Percentiles rank a stretch among this genome's conserved stretches.
Evolutionary conservation across 2,329 filamentous ascomycete genomes (phyloP).

Genomic region (Diplodia seriata): DNA sequence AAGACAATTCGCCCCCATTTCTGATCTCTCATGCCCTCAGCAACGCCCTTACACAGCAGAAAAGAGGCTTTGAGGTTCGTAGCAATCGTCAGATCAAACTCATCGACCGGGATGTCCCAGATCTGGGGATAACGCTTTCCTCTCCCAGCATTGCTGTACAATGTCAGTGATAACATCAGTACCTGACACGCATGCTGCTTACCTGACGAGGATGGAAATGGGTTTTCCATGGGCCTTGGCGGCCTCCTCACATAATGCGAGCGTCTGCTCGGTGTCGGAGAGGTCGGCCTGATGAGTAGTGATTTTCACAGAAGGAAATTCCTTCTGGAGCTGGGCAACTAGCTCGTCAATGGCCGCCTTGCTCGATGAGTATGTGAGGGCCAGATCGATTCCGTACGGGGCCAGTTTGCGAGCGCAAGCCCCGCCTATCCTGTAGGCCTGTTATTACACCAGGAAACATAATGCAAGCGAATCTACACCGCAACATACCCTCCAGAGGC

Average conservation of each 20-base stretch:
- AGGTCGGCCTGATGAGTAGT: conserved; percentile 67
- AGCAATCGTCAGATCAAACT: conserved; percentile 68
- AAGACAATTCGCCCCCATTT: conserved; percentile 70
- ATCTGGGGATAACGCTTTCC: conserved; percentile 64
- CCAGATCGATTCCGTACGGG: conserved; percentile 60
- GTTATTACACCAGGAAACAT: conserved; percentile 8
- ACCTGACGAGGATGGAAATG: conserved; percentile 65
- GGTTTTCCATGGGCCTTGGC: conserved; percentile 59
- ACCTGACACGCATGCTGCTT: conserved; percentile 41
- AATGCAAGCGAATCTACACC: neutral
- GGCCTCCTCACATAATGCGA: conserved; percentile 63
- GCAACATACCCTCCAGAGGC: conserved; percentile 65
- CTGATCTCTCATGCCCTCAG: conserved; percentile 66
- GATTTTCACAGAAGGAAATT: conserved; percentile 49
- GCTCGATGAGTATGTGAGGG: conserved; percentile 65
- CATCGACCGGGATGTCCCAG: conserved; percentile 65
- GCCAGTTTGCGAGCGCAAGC: conserved; percentile 65
- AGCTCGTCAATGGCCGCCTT: conserved; percentile 56
- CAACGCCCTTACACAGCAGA: conserved; percentile 65
- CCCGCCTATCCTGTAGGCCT: conserved; percentile 61
- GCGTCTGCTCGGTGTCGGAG: conserved; percentile 60
- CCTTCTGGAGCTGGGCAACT: conserved; percentile 50
- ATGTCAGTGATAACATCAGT: neutral
- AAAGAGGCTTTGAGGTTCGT: conserved; percentile 70
- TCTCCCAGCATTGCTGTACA: conserved; percentile 64